phyloP scores from a whole-genome alignment of 1,284 basidiomycete genomes.

The Amylostereum chailletii region DNA sequence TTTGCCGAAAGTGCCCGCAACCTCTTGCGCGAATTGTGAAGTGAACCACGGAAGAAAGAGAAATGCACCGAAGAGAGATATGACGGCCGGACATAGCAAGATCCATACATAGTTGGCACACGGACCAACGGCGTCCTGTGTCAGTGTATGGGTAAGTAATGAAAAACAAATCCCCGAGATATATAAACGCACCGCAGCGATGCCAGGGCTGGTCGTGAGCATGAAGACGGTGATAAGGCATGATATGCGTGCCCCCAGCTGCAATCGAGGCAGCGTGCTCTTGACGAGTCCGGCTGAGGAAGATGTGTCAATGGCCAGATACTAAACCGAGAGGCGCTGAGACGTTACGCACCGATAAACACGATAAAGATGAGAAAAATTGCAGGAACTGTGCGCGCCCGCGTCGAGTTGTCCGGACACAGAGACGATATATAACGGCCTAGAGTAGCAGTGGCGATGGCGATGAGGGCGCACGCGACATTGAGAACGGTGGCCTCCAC shows the following conservation, averaged over 20 bases:
- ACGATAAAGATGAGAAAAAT: conserved; percentile 30
- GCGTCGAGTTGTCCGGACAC: conserved; percentile 18
- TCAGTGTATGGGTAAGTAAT: neutral
- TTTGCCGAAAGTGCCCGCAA: conserved; percentile 23
- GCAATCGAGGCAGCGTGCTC: conserved; percentile 37
- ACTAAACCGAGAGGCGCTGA: neutral
- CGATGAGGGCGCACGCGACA: conserved; percentile 33
- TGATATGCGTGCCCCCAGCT: conserved; percentile 34
- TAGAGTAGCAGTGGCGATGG: conserved; percentile 33
- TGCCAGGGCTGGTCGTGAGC: conserved; percentile 30
- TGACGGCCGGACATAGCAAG: conserved; percentile 27
- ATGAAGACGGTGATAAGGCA: conserved; percentile 41
- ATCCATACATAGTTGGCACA: conserved; percentile 34
- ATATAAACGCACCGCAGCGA: conserved; percentile 19
- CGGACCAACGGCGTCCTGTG: conserved; percentile 22
- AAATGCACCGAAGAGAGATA: conserved; percentile 31
- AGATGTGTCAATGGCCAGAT: neutral
- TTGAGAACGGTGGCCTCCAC: conserved; percentile 37
- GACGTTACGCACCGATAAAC: conserved; percentile 28
- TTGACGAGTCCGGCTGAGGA: conserved; percentile 33
- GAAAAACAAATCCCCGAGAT: no score
- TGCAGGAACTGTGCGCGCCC: conserved; percentile 28
- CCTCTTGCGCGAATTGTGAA: conserved; percentile 33
- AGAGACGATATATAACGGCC: conserved; percentile 30
- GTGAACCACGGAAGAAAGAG: conserved; percentile 34